Percentiles rank a stretch among this genome's conserved stretches.
These are phyloP conservation scores for Pisolithus sp. DNA, from an alignment of 768 basidiomycete species.

Conservation along the genomic window DNA sequence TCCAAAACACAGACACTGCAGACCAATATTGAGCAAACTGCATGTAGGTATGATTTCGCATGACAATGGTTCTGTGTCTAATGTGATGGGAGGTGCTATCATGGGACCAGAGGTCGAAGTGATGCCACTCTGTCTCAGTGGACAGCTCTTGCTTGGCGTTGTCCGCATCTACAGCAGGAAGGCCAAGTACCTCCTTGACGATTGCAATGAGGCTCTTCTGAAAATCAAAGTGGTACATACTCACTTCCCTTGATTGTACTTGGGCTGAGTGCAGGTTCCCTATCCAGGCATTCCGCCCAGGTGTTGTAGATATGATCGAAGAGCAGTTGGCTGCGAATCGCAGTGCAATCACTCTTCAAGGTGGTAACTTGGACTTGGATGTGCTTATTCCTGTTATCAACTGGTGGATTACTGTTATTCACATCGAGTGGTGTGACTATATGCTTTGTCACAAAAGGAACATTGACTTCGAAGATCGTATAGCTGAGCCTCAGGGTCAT, in stretches of 20 bases:
- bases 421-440: constrained; percentile 5
- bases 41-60: constrained; percentile 43
- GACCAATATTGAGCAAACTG: constrained; percentile 91
- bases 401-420: constrained; percentile 43
- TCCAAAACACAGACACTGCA: constrained; percentile 92
- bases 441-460: constrained; percentile 45
- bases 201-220: constrained; percentile 92
- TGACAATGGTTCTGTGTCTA: neutral
- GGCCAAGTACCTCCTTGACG: constrained; percentile 94
- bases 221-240: constrained; percentile 87
- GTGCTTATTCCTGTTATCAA: constrained; percentile 73
- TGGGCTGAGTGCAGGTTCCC: neutral
- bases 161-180: constrained; percentile 97
- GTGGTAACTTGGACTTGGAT: constrained; percentile 72
- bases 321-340: constrained; percentile 84
- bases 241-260: neutral
- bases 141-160: constrained; percentile 92
- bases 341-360: constrained; percentile 83
- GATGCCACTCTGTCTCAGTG: constrained; percentile 94
- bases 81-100: constrained; percentile 61
- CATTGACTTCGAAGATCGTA: constrained; percentile 65
- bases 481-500: constrained; percentile 58
- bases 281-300: constrained; percentile 84
- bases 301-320: constrained; percentile 92
- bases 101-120: constrained; percentile 88